Base-by-base conservation (phyloP, 108 stramenopile genomes). In the Skeletonema marinoi region DNA sequence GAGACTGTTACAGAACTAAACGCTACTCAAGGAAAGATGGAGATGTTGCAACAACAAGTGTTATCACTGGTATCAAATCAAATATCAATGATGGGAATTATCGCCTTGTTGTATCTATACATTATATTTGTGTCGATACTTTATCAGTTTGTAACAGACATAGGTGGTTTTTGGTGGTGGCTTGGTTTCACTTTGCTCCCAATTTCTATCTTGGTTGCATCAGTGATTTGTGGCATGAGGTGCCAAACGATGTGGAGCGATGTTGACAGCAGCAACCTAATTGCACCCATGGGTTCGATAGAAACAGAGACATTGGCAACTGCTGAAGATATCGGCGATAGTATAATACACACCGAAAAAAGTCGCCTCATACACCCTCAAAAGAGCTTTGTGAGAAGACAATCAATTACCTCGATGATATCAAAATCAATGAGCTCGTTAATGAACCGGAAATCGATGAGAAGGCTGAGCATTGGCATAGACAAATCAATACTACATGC, bases 1-100 rank as follows among this genome's bases (percentile, higher is more conserved):
- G 56, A 77, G 33, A 81, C 83, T 8, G 70, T 80, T 30, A 16
- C 66, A 63, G 80, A 77, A 51, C 60, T 83, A 35, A 70, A 78
- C 71, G 54, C 62, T 29, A 32, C 75, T 6, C 72, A 69, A 16
- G 82, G 82, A 39, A 73, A 68, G 48, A 60, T 83, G 63, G 77
- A 83, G 60, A 51, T 78, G 56, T 59, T 77, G 32, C 67, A 83
- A 38, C 77, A 83, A 48, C 36, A 74, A 48, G 51, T 83, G 16
- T 59, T 69, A 9, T 61, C 61, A 6, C 30, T 83, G 32, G 51
- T 74, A 35, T 74, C 76, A 9, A 76, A 77, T 32, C 82, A 83
- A 39, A 41, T 78, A 16, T 65, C 42, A 10, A 66, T 66, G 31
- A 60, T 83, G 31, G 58, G 25, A 1, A 32, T 74, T 46, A 60